Evolutionary conservation across 2,329 filamentous ascomycete species (phyloP).

Genomic region (Rhytidhysteron rufulum): DNA sequence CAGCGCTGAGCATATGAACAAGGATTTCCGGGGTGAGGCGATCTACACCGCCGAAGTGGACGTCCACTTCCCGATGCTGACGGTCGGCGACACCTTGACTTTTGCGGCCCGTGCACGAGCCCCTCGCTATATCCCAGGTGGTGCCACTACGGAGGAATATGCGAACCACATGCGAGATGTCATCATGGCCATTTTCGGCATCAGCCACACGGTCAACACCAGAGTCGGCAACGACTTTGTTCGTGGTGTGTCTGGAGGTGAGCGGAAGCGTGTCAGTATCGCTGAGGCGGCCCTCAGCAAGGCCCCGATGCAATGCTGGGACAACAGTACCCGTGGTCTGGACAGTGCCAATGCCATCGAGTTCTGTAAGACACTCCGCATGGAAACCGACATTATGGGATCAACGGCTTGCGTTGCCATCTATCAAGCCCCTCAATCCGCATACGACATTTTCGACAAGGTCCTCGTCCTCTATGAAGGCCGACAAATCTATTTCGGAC

Average conservation of each 20-base stretch:
- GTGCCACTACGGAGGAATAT: constrained; percentile 53
- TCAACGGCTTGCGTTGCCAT: constrained; percentile 68
- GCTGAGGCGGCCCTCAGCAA: constrained; percentile 70
- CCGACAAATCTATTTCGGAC: constrained; percentile 69
- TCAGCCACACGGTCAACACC: constrained; percentile 69
- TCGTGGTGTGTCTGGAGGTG: constrained; percentile 70
- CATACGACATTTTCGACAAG: constrained; percentile 69
- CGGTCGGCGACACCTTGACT: constrained; percentile 73
- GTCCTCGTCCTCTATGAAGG: constrained; percentile 65
- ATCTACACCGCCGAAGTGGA: constrained; percentile 86
- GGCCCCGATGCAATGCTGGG: constrained; percentile 68
- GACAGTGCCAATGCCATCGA: constrained; percentile 74
- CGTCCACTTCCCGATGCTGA: constrained; percentile 73
- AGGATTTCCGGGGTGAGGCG: constrained; percentile 74
- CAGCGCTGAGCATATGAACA: constrained; percentile 70
- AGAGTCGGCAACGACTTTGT: constrained; percentile 72
- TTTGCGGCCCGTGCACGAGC: constrained; percentile 71
- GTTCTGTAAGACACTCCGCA: constrained; percentile 67
- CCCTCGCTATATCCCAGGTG: constrained; percentile 58
- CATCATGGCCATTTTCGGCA: constrained; percentile 72
- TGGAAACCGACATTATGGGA: constrained; percentile 64
- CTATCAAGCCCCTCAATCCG: constrained; percentile 67
- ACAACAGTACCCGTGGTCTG: constrained; percentile 70
- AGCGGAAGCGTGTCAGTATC: constrained; percentile 78
- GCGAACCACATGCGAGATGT: constrained; percentile 65